Evolutionary conservation across 768 basidiomycete genomes (phyloP).

Genomic region (Porpolomopsis calyptriformis): DNA sequence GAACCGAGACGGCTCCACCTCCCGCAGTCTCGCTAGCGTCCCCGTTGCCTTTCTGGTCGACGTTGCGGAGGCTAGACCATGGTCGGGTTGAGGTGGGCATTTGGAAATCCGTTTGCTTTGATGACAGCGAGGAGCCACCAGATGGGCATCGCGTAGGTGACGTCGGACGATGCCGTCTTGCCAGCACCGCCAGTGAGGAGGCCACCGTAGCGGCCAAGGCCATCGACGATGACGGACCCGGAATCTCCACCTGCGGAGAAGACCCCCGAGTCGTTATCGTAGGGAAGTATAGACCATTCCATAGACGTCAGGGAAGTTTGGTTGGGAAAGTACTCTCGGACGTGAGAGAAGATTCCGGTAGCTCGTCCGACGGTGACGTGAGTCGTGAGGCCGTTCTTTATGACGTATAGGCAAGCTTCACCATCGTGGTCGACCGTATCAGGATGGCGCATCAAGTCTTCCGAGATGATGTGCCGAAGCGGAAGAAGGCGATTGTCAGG

Average conservation of each 20-base stretch:
- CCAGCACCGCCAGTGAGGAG: conserved; percentile 23
- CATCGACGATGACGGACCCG: conserved; percentile 20
- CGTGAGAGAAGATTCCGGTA: conserved; percentile 19
- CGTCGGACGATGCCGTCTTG: conserved; percentile 15
- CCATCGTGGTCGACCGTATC: conserved; percentile 14
- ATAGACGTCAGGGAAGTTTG: conserved; percentile 12
- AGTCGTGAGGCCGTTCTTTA: conserved; percentile 22
- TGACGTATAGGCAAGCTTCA: conserved; percentile 16
- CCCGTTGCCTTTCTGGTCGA: conserved; percentile 3
- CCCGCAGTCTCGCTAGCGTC: conserved; percentile 1
- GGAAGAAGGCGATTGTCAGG: conserved; percentile 19
- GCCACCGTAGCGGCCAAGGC: conserved; percentile 20
- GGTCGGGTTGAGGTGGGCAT: conserved; percentile 21
- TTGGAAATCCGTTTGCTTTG: conserved; percentile 22
- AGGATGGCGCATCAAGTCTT: conserved; percentile 16
- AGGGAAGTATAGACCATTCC: conserved; percentile 18
- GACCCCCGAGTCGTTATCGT: conserved; percentile 12
- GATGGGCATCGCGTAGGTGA: conserved; percentile 24
- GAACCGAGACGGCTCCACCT: too few relatives aligned
- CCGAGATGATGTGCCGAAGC: conserved; percentile 13
- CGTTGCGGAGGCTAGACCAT: conserved; percentile 6
- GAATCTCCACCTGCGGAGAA: conserved; percentile 25
- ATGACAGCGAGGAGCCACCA: conserved; percentile 19
- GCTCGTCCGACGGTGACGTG: conserved; percentile 21
- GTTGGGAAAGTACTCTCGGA: conserved; percentile 12